Conservation (phyloP, 2,329 filamentous ascomycete genomes). For the Aspergillus ustus region DNA sequence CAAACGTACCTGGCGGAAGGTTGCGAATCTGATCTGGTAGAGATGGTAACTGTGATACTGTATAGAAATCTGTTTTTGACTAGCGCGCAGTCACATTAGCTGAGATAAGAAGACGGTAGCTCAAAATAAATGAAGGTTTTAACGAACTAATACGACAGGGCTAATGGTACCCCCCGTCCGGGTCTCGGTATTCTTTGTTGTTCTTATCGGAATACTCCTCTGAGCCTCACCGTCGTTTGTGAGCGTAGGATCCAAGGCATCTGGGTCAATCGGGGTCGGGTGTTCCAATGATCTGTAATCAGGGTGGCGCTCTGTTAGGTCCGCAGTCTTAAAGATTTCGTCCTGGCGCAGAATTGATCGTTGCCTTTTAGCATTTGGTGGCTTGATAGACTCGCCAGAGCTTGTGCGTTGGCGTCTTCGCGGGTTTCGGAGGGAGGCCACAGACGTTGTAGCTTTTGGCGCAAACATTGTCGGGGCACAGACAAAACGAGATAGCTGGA, state of each 20-base stretch:
- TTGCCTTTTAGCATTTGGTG: conserved; percentile 52
- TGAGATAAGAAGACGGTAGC: neutral
- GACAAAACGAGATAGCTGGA: neutral
- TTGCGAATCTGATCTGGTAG: conserved; percentile 77
- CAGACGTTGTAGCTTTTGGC: conserved; percentile 37
- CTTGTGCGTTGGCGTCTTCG: conserved; percentile 46
- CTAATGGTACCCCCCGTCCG: conserved; percentile 36
- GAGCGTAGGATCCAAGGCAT: conserved; percentile 19
- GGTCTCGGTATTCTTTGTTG: conserved; percentile 43
- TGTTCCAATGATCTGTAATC: conserved; percentile 24
- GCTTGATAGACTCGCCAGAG: conserved; percentile 51
- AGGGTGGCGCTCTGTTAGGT: conserved; percentile 24
- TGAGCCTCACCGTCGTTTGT: conserved; percentile 28
- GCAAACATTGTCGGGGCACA: conserved; percentile 42
- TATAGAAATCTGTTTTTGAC: conserved; percentile 85
- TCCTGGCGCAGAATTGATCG: conserved; percentile 47
- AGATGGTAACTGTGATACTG: conserved; percentile 80
- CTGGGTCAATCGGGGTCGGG: conserved; percentile 17
- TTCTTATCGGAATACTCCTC: conserved; percentile 43
- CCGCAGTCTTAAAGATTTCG: conserved; percentile 34
- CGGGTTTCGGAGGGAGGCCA: conserved; percentile 38
- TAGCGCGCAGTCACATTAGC: conserved; percentile 42
- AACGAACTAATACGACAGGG: conserved; percentile 43
- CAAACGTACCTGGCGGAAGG: conserved; percentile 65
- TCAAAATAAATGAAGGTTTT: neutral